Conservation (phyloP, 495 filamentous ascomycete genomes). For the Apodospora peruviana region DNA sequence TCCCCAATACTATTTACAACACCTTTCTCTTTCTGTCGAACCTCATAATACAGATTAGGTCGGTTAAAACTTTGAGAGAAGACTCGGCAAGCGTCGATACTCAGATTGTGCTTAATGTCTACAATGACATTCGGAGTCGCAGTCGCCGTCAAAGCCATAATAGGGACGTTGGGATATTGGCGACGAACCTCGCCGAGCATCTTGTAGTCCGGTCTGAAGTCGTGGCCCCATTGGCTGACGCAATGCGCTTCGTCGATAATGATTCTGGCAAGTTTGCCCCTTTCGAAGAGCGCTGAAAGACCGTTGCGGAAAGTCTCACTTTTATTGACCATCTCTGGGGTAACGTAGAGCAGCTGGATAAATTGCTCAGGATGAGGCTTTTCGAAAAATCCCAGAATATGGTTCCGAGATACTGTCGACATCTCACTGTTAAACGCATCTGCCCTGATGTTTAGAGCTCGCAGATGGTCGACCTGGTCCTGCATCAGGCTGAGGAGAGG, state of each 20-base stretch:
- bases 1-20: slow-evolving; percentile 61
- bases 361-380: slow-evolving; percentile 56
- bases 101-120: slow-evolving; percentile 83
- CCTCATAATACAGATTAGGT: slow-evolving; percentile 83
- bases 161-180: slow-evolving; percentile 68
- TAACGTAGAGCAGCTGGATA: slow-evolving; percentile 86
- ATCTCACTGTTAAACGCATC: slow-evolving; percentile 74
- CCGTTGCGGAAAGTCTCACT: slow-evolving; percentile 56
- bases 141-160: slow-evolving; percentile 93
- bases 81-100: slow-evolving; percentile 66
- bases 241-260: slow-evolving; percentile 98
- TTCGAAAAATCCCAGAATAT: slow-evolving; percentile 57
- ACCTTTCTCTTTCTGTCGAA: slow-evolving; percentile 52
- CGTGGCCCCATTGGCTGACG: slow-evolving; percentile 98
- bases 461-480: slow-evolving; percentile 82
- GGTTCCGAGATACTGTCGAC: slow-evolving; percentile 43
- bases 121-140: slow-evolving; percentile 87
- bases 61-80: slow-evolving; percentile 93
- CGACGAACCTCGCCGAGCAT: slow-evolving; percentile 64
- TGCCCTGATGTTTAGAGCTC: slow-evolving; percentile 68
- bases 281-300: slow-evolving; percentile 56
- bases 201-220: slow-evolving; percentile 96
- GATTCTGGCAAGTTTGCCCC: slow-evolving; percentile 71
- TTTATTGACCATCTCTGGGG: slow-evolving; percentile 91
- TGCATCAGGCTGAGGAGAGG: slow-evolving; percentile 95